Base-by-base conservation (phyloP, 2,329 filamentous ascomycete genomes). In the Pseudogymnoascus sp. region DNA sequence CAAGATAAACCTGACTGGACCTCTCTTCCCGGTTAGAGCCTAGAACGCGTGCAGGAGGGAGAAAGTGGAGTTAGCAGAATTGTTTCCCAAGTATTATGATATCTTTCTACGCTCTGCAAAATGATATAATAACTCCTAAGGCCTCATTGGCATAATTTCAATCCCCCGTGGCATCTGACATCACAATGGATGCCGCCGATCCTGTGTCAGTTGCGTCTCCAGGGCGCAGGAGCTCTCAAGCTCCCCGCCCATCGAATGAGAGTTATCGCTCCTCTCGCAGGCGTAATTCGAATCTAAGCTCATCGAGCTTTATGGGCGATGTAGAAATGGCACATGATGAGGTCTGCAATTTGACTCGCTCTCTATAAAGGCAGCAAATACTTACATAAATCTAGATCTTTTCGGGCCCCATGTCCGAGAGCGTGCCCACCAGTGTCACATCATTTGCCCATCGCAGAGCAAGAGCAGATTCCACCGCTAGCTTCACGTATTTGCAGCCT, bases 271-370 rank as follows among this genome's bases (percentile, higher is more conserved):
- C 59, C 59, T 40, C 90, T 66, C 90, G 91, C 75, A 80, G 87
- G 62, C 80, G 88, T 63, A 81, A 81, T 68, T 89, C 87, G 61
- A 90, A 90, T 71, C 80, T 86, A 70, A 91, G 89, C 77, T 86
- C 82, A 75, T 81, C 87, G 37, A 96, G 91, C 76, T 88, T 97
- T 69, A 88, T 96, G 70, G 91, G 91, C 68, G 91, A 96, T 75
- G 93, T 97, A n/a, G 93, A 97, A 75, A 97, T 99, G 95, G 93
- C 95, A 19, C 91, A 96, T 61, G 91, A 96, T 74, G 93, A 97
- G 84, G 90, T 95, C 60, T 42, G 23, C 38, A 59, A 60, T 61
- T 59, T 59, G 10, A 21, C 29, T 7, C 10, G 29, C 29, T 50
- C 64, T 23, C 35, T 42, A 65, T 60, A 50, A 31, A 37, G 44